A percentile compares a stretch with the other conserved stretches of the same genome.
phyloP scores from a whole-genome alignment of 768 basidiomycete genomes.

The Sporobolomyces pararoseus region DNA sequence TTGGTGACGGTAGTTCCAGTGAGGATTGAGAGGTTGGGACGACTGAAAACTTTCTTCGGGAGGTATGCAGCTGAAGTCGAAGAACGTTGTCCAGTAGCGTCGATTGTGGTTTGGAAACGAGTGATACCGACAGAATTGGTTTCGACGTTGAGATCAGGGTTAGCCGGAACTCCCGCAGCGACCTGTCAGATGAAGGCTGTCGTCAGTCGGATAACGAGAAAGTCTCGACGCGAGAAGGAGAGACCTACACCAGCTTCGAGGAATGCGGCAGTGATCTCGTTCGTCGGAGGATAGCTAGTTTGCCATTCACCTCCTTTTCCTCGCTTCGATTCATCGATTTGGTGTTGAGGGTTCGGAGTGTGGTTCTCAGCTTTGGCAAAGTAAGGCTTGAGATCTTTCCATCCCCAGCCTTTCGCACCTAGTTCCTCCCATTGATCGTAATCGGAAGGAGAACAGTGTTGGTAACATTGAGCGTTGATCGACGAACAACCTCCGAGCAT shows the following conservation, averaged over 20 bases:
- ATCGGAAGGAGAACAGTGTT: constrained; percentile 38
- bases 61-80: constrained; percentile 43
- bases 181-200: background rate
- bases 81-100: constrained; percentile 23
- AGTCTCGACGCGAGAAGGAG: background rate
- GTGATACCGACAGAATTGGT: constrained; percentile 29
- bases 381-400: constrained; percentile 35
- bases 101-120: constrained; percentile 35
- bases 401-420: constrained; percentile 38
- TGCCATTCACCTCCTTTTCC: constrained; percentile 32
- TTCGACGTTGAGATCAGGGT: constrained; percentile 34
- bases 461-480: constrained; percentile 40
- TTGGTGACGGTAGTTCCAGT: constrained; percentile 32
- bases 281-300: constrained; percentile 21
- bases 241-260: constrained; percentile 27
- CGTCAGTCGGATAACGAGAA: background rate
- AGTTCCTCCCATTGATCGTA: constrained; percentile 39
- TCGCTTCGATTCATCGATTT: constrained; percentile 29
- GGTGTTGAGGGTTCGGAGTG: constrained; percentile 30
- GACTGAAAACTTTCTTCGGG: constrained; percentile 19
- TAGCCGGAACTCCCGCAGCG: constrained; percentile 19
- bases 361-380: constrained; percentile 36
- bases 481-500: constrained; percentile 41
- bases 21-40: constrained; percentile 39
- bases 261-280: constrained; percentile 18